Conservation (phyloP, 257 asterid genomes). For the Lantana camara region DNA sequence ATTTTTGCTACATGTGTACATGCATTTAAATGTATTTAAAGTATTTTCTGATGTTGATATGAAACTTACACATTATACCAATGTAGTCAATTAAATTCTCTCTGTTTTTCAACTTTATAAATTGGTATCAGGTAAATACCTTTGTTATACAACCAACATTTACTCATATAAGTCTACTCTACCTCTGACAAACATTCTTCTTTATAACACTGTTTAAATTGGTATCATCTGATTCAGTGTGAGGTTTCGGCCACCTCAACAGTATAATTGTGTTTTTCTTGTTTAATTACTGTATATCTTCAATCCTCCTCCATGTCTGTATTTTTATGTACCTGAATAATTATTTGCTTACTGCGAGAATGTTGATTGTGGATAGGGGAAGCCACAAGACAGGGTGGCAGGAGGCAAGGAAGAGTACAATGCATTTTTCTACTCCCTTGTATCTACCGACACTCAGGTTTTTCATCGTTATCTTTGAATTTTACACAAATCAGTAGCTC, state of each 20-base stretch:
- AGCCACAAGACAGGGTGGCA: constrained; percentile 70
- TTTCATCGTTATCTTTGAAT: constrained; percentile 2
- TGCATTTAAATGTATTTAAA: neutral
- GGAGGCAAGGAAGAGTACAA: constrained; percentile 89
- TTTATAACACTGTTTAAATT: neutral
- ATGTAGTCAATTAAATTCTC: neutral
- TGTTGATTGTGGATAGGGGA: constrained; percentile 45
- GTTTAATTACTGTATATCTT: neutral
- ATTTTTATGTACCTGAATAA: neutral
- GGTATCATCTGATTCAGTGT: neutral
- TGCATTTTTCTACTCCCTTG: constrained; percentile 84
- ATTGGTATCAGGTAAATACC: neutral
- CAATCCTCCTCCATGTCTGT: too few relatives aligned
- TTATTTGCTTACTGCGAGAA: neutral
- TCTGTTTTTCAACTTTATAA: neutral
- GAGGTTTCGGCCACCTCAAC: neutral
- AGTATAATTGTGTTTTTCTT: neutral
- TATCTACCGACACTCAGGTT: constrained; percentile 83
- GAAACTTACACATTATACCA: neutral
- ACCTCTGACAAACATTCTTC: neutral
- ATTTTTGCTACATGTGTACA: neutral
- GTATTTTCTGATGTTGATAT: neutral
- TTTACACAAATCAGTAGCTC: constrained; percentile 9
- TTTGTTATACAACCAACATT: too few relatives aligned
- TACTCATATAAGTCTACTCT: too few relatives aligned